Evolutionary conservation across 352 stramenopile genomes (phyloP), one percentile per base, ranked within the genome.

Genomic region (Globisporangium viniferum): DNA sequence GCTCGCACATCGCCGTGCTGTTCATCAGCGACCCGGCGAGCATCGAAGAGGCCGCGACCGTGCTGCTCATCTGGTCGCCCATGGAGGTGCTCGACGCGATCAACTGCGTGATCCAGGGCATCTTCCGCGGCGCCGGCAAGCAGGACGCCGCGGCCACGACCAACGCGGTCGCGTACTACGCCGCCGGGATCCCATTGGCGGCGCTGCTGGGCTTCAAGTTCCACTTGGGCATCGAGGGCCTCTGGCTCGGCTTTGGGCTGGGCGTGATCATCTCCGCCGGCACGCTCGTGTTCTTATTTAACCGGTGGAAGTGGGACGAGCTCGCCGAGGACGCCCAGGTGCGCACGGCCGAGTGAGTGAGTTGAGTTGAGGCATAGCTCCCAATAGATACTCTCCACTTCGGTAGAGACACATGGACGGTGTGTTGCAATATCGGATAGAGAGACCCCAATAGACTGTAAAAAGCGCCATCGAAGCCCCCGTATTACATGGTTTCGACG

Each of bases 111-210:
- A 63, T 60, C 29, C 73, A 81, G 60, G 77, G 75, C 22, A 68
- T 83, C 49, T 80, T 85, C 62, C 70, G 74, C 20, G 78, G 64
- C 29, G 71, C 64, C 20, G 78, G 78, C 27, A 62, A 70, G 46
- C 78, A 85, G 59, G 61, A 71, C 27, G 56, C 76, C 1, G 68
- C 68, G 20, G 78, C 78, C 22, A 69, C 62, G 31, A 71, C 64
- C 3, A 85, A 82, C 15, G 76, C 86, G 12, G 73, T 91, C 15
- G 87, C 84, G 1, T 95, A 92, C 68, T 97, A 93, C 68, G 64
- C 80, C 1, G 79, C 91, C 8, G 88, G 89, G 18, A 78, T 97
- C 27, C 89, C 89, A 0, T 20, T 93, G 0, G 88, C 80, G 1
- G 79, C 79, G 20, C 15, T 89, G 12, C 63, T 94, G 9, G 86